Percentiles rank a stretch among this genome's conserved stretches.
These are phyloP conservation scores for Lentinula lateritia DNA, from an alignment of 768 basidiomycete genomes.

Conservation along the genomic window DNA sequence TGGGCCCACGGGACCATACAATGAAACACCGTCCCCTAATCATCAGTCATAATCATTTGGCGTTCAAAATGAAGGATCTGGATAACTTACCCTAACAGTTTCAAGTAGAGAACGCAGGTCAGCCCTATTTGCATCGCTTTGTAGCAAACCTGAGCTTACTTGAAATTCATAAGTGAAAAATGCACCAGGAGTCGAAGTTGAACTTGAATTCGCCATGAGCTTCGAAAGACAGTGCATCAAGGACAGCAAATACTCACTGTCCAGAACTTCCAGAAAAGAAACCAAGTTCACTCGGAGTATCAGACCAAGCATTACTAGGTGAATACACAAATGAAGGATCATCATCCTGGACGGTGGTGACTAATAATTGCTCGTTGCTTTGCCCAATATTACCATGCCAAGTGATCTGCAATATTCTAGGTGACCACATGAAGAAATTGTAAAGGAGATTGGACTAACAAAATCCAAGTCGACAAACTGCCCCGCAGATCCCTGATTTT, in stretches of 20 bases:
- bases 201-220: conserved; percentile 16
- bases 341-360: conserved; percentile 20
- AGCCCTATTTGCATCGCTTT: not conserved
- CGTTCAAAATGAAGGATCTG: not conserved
- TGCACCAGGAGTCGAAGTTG: conserved; percentile 26
- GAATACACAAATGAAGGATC: conserved; percentile 33
- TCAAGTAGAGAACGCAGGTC: not conserved
- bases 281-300: conserved; percentile 23
- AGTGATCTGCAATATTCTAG: conserved; percentile 9
- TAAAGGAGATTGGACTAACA: conserved; percentile 22
- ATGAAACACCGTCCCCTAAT: conserved; percentile 37
- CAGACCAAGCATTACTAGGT: conserved; percentile 26
- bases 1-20: conserved; percentile 38
- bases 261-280: conserved; percentile 37
- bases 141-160: conserved; percentile 19
- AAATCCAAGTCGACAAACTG: conserved; percentile 42
- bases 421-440: not conserved
- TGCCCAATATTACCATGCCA: conserved; percentile 7
- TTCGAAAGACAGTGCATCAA: not conserved
- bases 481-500: conserved; percentile 17
- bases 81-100: conserved; percentile 12
- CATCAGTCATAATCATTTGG: not conserved
- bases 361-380: conserved; percentile 6
- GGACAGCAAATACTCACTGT: conserved; percentile 25
- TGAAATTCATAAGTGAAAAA: conserved; percentile 30